phyloP scores from a whole-genome alignment of 805 yeast genomes.

The Saturnispora serradocipensis region DNA sequence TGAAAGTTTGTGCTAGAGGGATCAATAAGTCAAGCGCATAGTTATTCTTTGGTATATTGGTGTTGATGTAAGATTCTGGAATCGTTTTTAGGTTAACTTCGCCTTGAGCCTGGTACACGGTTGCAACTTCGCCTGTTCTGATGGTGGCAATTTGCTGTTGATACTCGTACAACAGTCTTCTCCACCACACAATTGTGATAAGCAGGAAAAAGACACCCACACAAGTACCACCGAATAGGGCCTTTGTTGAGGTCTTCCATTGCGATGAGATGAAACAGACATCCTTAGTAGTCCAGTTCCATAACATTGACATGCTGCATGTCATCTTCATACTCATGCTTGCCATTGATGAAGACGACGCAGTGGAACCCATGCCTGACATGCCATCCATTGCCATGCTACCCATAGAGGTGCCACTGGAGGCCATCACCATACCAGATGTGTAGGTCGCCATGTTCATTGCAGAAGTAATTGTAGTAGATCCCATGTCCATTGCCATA shows the following conservation, averaged over 20 bases:
- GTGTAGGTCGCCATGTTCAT: conserved; percentile 2
- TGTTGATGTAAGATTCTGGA: neutral
- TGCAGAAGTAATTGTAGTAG: neutral
- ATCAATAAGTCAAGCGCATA: conserved; percentile 5
- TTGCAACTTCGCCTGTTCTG: conserved; percentile 8
- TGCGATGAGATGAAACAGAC: conserved; percentile 12
- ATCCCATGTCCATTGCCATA: conserved; percentile 4
- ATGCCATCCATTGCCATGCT: neutral
- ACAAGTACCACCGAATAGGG: conserved; percentile 17
- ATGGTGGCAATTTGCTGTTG: conserved; percentile 6
- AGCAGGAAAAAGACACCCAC: conserved; percentile 14
- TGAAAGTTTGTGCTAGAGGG: conserved; percentile 11
- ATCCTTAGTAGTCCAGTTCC: conserved; percentile 16
- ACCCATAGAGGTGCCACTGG: neutral
- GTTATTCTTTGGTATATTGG: neutral
- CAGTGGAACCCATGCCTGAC: neutral
- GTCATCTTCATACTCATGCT: conserved; percentile 2
- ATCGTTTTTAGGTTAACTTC: neutral
- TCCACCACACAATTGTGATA: conserved; percentile 14
- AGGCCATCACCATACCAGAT: conserved; percentile 6
- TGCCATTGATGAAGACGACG: neutral
- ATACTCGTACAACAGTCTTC: conserved; percentile 13
- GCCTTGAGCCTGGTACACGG: neutral
- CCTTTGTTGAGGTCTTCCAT: conserved; percentile 15
- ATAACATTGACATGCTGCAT: conserved; percentile 17